A percentile compares a stretch with the other conserved stretches of the same genome.
These are phyloP conservation scores for Solanum chilense DNA, from an alignment of 257 asterid species.

Conservation along the genomic window DNA sequence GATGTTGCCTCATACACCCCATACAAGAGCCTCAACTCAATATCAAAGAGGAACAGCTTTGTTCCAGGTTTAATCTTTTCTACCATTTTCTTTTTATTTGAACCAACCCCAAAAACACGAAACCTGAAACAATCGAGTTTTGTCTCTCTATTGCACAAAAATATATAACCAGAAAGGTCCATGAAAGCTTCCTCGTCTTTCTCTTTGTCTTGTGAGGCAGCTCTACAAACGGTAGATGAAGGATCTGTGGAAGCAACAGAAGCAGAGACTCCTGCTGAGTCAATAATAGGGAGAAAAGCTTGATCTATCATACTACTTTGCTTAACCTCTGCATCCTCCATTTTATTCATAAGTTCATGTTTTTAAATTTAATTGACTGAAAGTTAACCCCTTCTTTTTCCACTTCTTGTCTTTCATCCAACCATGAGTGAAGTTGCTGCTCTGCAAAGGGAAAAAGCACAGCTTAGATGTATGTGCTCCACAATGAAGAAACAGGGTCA, in stretches of 20 bases:
- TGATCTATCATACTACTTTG: not conserved
- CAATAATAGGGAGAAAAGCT: not conserved
- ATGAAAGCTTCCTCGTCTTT: slow-evolving; percentile 6
- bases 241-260: slow-evolving; percentile 8
- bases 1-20: slow-evolving; percentile 75
- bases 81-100: slow-evolving; percentile 28
- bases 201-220: slow-evolving; percentile 17
- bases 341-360: slow-evolving; percentile 3
- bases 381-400: slow-evolving; percentile 9
- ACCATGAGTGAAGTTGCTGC: slow-evolving; percentile 18
- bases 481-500: not conserved
- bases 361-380: slow-evolving; percentile 4
- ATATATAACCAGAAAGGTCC: slow-evolving; percentile 50
- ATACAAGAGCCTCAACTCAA: slow-evolving; percentile 48
- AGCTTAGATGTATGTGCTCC: not conserved
- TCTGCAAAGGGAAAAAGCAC: not conserved
- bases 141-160: slow-evolving; percentile 52
- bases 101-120: slow-evolving; percentile 79
- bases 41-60: slow-evolving; percentile 68
- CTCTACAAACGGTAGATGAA: slow-evolving; percentile 2
- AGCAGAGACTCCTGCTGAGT: not conserved
- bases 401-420: slow-evolving; percentile 14
- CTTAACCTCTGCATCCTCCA: not conserved
- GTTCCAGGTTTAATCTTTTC: slow-evolving; percentile 52
- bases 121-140: slow-evolving; percentile 57